phyloP scores from a whole-genome alignment of 495 filamentous ascomycete species.

The Poronia punctata region DNA sequence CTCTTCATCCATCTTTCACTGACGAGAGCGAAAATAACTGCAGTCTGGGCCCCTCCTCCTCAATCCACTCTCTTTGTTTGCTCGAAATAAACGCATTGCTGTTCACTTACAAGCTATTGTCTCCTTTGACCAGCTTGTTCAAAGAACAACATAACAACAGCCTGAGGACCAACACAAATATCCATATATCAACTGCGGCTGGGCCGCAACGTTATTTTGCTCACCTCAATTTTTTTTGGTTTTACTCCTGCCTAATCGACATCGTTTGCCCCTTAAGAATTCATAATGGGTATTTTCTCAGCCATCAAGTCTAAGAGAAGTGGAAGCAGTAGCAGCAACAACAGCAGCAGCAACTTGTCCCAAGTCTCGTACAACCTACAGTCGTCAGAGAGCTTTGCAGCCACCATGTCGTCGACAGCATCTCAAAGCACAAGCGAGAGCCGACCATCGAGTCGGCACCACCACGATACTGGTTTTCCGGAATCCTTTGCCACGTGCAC shows the following conservation, averaged over 20 bases:
- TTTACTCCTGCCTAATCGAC: not conserved
- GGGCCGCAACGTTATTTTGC: not conserved
- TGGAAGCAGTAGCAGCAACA: not conserved
- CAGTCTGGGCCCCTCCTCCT: too few relatives aligned
- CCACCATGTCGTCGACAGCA: slow-evolving; percentile 16
- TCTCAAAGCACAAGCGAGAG: slow-evolving; percentile 14
- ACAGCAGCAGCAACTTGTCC: not conserved
- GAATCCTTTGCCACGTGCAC: slow-evolving; percentile 23
- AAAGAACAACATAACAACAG: too few relatives aligned
- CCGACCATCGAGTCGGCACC: slow-evolving; percentile 15
- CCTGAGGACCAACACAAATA: too few relatives aligned
- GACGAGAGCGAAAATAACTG: too few relatives aligned
- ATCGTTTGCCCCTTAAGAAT: too few relatives aligned
- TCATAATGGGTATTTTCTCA: slow-evolving; percentile 6
- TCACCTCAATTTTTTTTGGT: not conserved
- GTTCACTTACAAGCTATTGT: not conserved
- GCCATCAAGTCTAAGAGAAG: slow-evolving; percentile 5
- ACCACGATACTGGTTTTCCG: slow-evolving; percentile 25
- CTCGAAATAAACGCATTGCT: too few relatives aligned
- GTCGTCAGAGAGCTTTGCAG: slow-evolving; percentile 4
- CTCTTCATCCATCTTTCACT: too few relatives aligned
- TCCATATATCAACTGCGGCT: not conserved
- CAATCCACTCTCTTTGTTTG: slow-evolving; percentile 2
- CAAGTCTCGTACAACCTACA: not conserved
- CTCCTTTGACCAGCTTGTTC: not conserved